A percentile compares a stretch with the other conserved stretches of the same genome.
Evolutionary conservation across 1,284 basidiomycete species (phyloP).

Genomic region (Afroboletus lepidellus): DNA sequence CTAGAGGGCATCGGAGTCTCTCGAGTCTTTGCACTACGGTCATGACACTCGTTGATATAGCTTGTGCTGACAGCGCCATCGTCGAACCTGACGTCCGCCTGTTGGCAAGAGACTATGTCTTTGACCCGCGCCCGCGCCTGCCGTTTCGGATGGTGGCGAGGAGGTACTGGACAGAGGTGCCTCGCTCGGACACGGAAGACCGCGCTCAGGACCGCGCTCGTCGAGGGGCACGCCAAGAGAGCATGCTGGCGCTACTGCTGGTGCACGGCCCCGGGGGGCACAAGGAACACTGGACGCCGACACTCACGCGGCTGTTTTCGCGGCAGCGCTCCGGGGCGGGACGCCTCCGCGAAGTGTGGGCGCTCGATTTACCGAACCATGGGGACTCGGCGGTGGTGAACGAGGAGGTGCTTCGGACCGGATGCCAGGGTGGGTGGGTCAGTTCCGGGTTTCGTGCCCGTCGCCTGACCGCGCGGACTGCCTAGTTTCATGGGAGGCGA

Average conservation of each 20-base stretch:
- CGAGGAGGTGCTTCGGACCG: slow-evolving; percentile 4
- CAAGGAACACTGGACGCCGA: not conserved
- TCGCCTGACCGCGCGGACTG: too few species aligned
- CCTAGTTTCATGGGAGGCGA: slow-evolving; percentile 7
- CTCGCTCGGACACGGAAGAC: not conserved
- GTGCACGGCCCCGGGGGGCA: not conserved
- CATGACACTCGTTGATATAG: too few species aligned
- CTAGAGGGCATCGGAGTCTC: too few species aligned
- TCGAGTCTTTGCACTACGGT: too few species aligned
- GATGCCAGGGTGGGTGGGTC: too few species aligned
- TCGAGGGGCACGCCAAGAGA: too few species aligned
- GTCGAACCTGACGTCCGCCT: too few species aligned
- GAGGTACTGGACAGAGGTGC: not conserved
- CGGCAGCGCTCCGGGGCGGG: too few species aligned
- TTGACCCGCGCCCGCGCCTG: not conserved
- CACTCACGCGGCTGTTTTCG: not conserved
- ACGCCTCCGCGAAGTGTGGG: slow-evolving; percentile 4
- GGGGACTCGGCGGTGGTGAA: slow-evolving; percentile 7
- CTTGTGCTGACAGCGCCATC: too few species aligned
- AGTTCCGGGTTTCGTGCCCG: too few species aligned
- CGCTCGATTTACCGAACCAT: not conserved
- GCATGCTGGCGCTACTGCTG: not conserved
- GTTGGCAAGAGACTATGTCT: not conserved
- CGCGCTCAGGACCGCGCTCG: too few species aligned
- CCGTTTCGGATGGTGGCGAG: not conserved